Base-by-base conservation (phyloP, 2,329 filamentous ascomycete species). In the Penicillium sp. region DNA sequence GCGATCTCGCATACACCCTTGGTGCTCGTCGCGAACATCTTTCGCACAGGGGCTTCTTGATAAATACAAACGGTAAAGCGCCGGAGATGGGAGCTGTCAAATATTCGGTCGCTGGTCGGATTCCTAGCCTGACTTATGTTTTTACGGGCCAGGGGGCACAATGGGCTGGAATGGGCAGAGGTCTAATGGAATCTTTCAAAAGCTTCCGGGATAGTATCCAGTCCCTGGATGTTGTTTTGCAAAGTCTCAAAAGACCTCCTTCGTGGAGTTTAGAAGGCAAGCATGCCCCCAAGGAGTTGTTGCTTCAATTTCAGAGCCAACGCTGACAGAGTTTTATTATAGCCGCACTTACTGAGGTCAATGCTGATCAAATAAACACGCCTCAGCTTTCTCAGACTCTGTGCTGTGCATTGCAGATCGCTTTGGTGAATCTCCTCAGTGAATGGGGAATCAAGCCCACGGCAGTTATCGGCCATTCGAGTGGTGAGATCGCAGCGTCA, bases 121-220 rank as follows among this genome's bases (percentile, higher is more conserved):
- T 37, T 6, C 52, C 65, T 25, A 22, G 49, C 8, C n/a, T 66
- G 13, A 58, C 53, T 2, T 73, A 75, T 37, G 64, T 74, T 2
- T 78, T 76, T 56, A 78, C 70, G 14, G 76, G 76, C 4, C 76
- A 78, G 53, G 76, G 76, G 1, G 71, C 76, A 3, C 75, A 78
- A 42, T 78, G 73, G 70, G 42, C 65, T 1, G 62, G 52, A 0
- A 78, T 78, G 76, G 76, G 73, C 2, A 52, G 53, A 33, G 65
- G 68, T 16, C 63, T 78, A 4, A 45, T 77, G 26, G 14, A 43
- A 4, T 30, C 4, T 11, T 71, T 69, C 52, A 25, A 52, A 6
- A 57, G 33, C 0, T 72, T 74, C 38, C 58, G 60, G 8, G 22
- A 63, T 4, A 57, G 57, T 40, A 64, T 75, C 2, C 55, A 58